Evolutionary conservation across 2,329 filamentous ascomycete species (phyloP), one percentile per base, ranked within the genome.

Genomic region (Paramyrothecium sp.): DNA sequence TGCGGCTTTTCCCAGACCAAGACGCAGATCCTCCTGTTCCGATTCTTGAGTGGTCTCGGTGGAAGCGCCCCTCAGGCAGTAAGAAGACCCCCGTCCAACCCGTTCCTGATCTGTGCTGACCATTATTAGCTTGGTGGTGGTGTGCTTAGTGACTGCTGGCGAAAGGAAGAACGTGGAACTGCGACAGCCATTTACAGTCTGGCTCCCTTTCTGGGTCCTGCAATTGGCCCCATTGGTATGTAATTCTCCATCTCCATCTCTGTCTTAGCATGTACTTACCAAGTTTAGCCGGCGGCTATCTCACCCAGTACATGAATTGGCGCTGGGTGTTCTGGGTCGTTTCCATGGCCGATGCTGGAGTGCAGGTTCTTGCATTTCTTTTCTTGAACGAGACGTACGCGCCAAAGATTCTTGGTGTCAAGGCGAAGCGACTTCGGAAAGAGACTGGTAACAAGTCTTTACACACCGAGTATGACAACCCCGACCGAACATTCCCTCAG

Each of bases 1-100:
- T 83, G 80, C 57, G 82, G 79, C 0, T 78, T 82, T 55, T 72
- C 76, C 10, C 71, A 82, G 2, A 79, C 67, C 16, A 72, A 73
- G 7, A 69, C 67, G 16, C 75, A 80, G 66, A 73, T 85, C 58
- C 69, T 83, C 16, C 71, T 75, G 3, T 83, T 81, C 61, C 77
- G 81, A 1, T 79, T 83, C 53, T 62, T 83, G 7, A 75, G 75
- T 59, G 81, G 81, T 3, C 58, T 81, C 0, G 78, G 75, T 3
- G 78, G 76, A 3, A 76, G 75, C 26, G 75, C 77, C 2, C 77
- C 78, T 7, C 73, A 80, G 62, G 80, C 81, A 48, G 75, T 71
- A 61, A 10, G 70, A 3, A 10, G 10, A 1, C 1, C 1, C 1
- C 26, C 1, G 3, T 34, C 2, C 26, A 30, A 30, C 5, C 26